Evolutionary conservation across 345 rosid species (phyloP), one percentile per base, ranked within the genome.

Genomic region (Eucalyptus victrix): DNA sequence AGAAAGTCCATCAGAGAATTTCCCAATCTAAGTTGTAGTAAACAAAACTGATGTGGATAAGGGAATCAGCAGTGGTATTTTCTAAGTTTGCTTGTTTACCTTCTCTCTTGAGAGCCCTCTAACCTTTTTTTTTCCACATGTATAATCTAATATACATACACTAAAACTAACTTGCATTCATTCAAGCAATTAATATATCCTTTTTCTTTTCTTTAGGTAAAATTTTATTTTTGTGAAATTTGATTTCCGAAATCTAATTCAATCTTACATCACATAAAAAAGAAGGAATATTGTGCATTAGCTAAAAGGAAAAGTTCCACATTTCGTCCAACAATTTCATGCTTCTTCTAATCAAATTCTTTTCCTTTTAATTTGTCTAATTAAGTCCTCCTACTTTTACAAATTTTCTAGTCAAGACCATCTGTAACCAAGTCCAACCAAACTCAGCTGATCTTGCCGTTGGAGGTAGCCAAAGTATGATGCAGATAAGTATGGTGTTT

Each of bases 1-100:
- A 98, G 99, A 98, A 49, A 96, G 97, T 89, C 99, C 99, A 80
- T 94, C 98, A 65, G 99, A 97, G 93, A 97, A 95, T 90, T 97
- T 97, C 91, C 99, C 99, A 32, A 96, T 97, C 92, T 96, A 96
- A 92, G 96, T 97, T 67, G 90, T 96, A 32, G 99, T 98, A 45
- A 96, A 97, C 89, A 97, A 97, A 93, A 89, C 96, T 11, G 99
- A 97, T 86, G 96, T 97, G 72, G 98, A 97, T 91, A 95, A 95
- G 89, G 99, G 99, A 88, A 96, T 95, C 92, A 95, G 97, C 92
- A 91, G 98, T 97, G 97, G 99, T 97, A 93, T 89, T 91, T 90
- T 83, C 69, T 62, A 40, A 58, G 60, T 90, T 89, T 86, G 88
- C 91, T 87, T 91, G 62, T 45, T 56, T 56, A 40, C 21, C 60